Evolutionary conservation across 176 grass and related monocot species (phyloP), one percentile per base, ranked within the genome.

Genomic region (Lolium rigidum): DNA sequence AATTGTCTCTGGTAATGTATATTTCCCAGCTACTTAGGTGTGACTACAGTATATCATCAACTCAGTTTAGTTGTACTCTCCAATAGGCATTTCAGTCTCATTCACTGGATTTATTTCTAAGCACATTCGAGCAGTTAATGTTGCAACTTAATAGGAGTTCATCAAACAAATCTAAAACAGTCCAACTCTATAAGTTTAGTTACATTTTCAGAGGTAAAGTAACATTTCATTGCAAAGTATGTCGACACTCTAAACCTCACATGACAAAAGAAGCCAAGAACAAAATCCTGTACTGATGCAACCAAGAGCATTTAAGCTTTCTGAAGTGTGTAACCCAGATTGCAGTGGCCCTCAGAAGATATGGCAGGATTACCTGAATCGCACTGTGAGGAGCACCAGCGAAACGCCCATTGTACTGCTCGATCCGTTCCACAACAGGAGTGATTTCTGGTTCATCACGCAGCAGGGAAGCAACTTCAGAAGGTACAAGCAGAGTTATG

Each of bases 401-500:
- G 31, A 90, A 90, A 9, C 11, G 72, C 1, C 21, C 24, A 67
- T 86, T 90, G 43, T 90, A 86, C 39, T 43, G 67, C 79, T 82
- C 54, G 31, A 86, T 82, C 10, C 46, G 80, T 74, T 78, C 26
- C 49, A 86, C 18, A 5, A 86, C 63, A 28, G 17, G 62, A 56
- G 62, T 20, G 24, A 68, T 22, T 78, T 82, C 88, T 41, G 78
- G 47, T 37, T 82, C 84, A 41, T 90, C 16, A 20, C 62, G 58
- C 64, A 77, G 61, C 28, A 47, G 79, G 64, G 74, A 46, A 70
- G 79, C 79, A 86, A 4, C 76, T 46, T 80, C 79, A 78, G 88
- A 59, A 71, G 84, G 84, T 73, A 90, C 85, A 18, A 86, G 72
- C 50, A 86, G 63, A 71, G 88, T 90, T 90, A 86, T 86, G 1